Percentiles rank a stretch among this genome's conserved stretches.
These are phyloP conservation scores for Saccharomycopsis fermentans DNA, from an alignment of 805 yeast species.

Conservation along the genomic window DNA sequence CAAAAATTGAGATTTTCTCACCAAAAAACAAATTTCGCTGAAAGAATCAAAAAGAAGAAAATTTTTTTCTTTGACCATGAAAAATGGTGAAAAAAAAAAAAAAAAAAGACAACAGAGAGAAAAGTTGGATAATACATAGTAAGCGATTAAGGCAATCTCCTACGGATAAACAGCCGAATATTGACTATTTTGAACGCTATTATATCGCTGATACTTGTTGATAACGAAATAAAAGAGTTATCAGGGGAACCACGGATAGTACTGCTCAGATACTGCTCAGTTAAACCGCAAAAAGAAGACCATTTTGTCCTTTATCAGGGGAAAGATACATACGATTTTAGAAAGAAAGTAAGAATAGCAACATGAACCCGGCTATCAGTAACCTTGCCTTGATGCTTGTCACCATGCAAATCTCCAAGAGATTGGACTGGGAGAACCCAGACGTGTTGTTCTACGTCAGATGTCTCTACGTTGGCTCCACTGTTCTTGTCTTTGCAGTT, in stretches of 20 bases:
- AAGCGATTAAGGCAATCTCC: not conserved
- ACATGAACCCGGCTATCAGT: slow-evolving; percentile 86
- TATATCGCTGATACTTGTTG: no score
- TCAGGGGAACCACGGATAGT: no score
- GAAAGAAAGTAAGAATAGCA: no score
- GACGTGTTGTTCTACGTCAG: slow-evolving; percentile 64
- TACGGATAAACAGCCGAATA: no score
- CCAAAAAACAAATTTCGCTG: not conserved
- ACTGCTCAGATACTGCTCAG: no score
- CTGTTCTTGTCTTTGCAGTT: slow-evolving; percentile 49
- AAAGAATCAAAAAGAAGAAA: not conserved
- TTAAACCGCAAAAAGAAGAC: no score
- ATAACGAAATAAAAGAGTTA: no score
- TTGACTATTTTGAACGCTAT: no score
- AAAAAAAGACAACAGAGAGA: not conserved
- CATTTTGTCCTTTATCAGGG: no score
- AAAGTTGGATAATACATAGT: no score
- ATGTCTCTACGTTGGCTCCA: slow-evolving; percentile 57
- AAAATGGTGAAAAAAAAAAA: not conserved
- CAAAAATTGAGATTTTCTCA: not conserved
- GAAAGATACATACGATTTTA: no score
- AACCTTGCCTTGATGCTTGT: slow-evolving; percentile 85
- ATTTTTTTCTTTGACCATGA: not conserved
- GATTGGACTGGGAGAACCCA: slow-evolving; percentile 82
- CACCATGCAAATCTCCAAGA: slow-evolving; percentile 92